Conservation (phyloP, 495 filamentous ascomycete species). For the Lichina pygmaea region DNA sequence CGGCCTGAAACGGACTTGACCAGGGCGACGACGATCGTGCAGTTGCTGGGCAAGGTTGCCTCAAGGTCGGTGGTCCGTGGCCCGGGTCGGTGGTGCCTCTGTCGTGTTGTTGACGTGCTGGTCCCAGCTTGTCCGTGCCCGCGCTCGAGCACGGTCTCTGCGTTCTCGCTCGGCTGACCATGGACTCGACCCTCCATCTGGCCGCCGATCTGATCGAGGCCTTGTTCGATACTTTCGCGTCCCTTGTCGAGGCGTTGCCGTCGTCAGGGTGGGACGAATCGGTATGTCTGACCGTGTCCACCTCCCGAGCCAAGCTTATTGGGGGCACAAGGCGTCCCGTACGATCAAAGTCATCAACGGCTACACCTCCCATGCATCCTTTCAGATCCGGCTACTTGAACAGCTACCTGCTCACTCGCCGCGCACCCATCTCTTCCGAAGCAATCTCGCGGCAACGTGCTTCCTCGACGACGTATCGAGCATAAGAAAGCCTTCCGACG, state of each 20-base stretch:
- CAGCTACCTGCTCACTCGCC: constrained; percentile 25
- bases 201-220: background rate
- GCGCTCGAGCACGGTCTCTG: background rate
- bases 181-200: background rate
- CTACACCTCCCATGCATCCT: constrained; percentile 19
- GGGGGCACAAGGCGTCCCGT: background rate
- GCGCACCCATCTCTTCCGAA: constrained; percentile 31
- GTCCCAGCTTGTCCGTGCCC: background rate
- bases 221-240: background rate
- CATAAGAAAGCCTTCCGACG: constrained; percentile 11
- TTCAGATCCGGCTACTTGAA: constrained; percentile 32
- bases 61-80: background rate
- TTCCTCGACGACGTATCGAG: constrained; percentile 25
- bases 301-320: background rate
- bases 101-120: background rate
- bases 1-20: background rate
- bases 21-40: background rate
- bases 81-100: too few relatives aligned
- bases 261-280: background rate
- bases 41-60: background rate
- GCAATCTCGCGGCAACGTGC: constrained; percentile 47
- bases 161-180: constrained; percentile 1
- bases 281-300: background rate
- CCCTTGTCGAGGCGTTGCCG: background rate
- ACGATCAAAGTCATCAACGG: constrained; percentile 17